phyloP scores from a whole-genome alignment of 129 eudicot genomes.

The Saposhnikovia divaricata region DNA sequence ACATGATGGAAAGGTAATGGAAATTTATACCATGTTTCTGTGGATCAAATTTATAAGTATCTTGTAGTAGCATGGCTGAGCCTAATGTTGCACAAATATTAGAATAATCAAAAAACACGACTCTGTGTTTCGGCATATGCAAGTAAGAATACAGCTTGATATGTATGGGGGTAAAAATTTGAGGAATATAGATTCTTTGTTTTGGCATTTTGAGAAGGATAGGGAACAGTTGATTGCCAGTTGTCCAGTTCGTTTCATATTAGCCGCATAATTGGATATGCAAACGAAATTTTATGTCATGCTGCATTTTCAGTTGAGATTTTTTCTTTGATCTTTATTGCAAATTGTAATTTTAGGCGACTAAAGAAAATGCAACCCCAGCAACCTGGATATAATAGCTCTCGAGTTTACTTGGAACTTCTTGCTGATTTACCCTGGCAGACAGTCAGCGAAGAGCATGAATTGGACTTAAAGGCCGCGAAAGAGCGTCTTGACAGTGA shows the following conservation, averaged over 20 bases:
- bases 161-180: too few species aligned
- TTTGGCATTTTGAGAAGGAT: too few species aligned
- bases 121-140: too few species aligned
- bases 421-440: slow-evolving; percentile 98
- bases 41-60: neutral
- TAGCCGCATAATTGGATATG: neutral
- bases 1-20: neutral
- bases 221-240: too few species aligned
- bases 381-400: slow-evolving; percentile 96
- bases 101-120: neutral
- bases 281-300: neutral
- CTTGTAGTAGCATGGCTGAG: neutral
- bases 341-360: slow-evolving; percentile 51
- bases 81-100: neutral
- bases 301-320: slow-evolving; percentile 3
- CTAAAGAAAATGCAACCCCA: slow-evolving; percentile 98
- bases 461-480: slow-evolving; percentile 83
- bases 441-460: slow-evolving; percentile 73
- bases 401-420: slow-evolving; percentile 92
- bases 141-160: too few species aligned
- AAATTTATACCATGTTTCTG: neutral
- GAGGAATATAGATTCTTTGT: too few species aligned
- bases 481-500: slow-evolving; percentile 88
- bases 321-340: slow-evolving; percentile 13
- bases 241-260: neutral